These are phyloP conservation scores for Saccharomycopsis fermentans DNA, from an alignment of 805 yeast species.

Conservation along the genomic window DNA sequence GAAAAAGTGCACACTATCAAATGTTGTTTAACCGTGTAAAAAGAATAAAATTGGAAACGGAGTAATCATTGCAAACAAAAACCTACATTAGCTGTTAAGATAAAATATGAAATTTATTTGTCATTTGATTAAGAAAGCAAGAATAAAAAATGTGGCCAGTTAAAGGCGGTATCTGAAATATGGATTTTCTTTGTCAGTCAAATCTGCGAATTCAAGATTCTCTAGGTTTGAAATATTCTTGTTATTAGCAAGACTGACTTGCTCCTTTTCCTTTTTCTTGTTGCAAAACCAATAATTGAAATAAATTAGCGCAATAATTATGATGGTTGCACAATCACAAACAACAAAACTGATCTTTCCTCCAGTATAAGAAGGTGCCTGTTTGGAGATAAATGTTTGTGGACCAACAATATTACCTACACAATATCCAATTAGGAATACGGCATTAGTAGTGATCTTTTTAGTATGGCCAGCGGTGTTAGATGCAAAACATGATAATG, in stretches of 20 bases:
- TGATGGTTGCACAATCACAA: slow-evolving; percentile 32
- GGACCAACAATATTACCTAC: slow-evolving; percentile 66
- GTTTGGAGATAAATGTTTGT: slow-evolving; percentile 44
- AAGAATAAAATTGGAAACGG: too few relatives aligned
- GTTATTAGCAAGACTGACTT: too few relatives aligned
- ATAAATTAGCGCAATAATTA: slow-evolving; percentile 21
- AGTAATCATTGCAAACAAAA: too few relatives aligned
- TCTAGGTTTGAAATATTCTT: not conserved
- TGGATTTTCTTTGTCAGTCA: slow-evolving; percentile 46
- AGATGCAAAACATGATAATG: slow-evolving; percentile 29
- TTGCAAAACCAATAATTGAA: not conserved
- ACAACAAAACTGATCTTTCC: slow-evolving; percentile 37
- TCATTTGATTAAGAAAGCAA: too few relatives aligned
- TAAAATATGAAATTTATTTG: not conserved
- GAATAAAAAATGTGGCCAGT: too few relatives aligned
- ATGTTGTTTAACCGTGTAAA: too few relatives aligned
- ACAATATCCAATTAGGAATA: slow-evolving; percentile 53
- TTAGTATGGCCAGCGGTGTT: slow-evolving; percentile 69
- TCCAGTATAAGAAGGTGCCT: slow-evolving; percentile 33
- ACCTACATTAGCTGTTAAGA: too few relatives aligned
- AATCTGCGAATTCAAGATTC: slow-evolving; percentile 30
- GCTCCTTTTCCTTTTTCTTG: not conserved
- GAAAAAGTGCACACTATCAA: too few relatives aligned
- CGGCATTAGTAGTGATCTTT: slow-evolving; percentile 39
- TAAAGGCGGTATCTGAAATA: slow-evolving; percentile 36